Evolutionary conservation across 306 rosid species (phyloP), one percentile per base, ranked within the genome.

Genomic region (Cyclanthera cordifolia): DNA sequence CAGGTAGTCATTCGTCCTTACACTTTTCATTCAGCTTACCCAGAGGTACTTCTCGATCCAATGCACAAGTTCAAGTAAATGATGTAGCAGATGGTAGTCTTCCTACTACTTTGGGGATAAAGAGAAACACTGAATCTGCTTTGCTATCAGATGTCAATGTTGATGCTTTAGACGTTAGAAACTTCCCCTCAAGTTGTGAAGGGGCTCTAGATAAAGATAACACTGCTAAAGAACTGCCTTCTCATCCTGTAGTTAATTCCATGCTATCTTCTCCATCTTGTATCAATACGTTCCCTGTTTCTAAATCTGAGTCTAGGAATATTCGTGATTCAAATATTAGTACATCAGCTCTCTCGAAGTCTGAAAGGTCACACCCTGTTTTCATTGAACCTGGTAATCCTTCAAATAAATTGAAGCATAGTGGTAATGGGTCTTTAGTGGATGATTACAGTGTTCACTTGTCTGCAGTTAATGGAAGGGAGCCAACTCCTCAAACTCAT

Each of bases 1-100:
- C 86, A 37, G 79, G 66, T 68, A 61, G 82, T 74, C 81, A 78
- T 49, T 66, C 85, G 59, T 76, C 81, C 43, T 73, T 74, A 30
- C 75, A n/a, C 58, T 75, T 76, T 73, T 83, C 87, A 25, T 85
- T 67, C 72, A 74, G 75, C 45, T 32, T 53, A 15, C 20, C 78
- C 45, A 72, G 67, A 67, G 66, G 51, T 81, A 56, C 78, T 76
- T 74, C 80, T 37, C 43, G 43, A 79, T 73, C 78, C 63, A 74
- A 76, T 25, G 75, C 70, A 28, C 76, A 20, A 46, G 82, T 73
- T 13, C 46, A 25, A 66, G 79, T 73, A 50, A 79, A 77, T 41
- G 77, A 13, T 37, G 63, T 58, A 53, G 47, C 74, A 49, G 70
- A 79, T 25, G 75, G 73, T 65, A 52, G 74, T 80, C 53, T 48